These are phyloP conservation scores for Paraglomus brasilianum DNA, from an alignment of 192 early-diverging fungal species.

Conservation along the genomic window DNA sequence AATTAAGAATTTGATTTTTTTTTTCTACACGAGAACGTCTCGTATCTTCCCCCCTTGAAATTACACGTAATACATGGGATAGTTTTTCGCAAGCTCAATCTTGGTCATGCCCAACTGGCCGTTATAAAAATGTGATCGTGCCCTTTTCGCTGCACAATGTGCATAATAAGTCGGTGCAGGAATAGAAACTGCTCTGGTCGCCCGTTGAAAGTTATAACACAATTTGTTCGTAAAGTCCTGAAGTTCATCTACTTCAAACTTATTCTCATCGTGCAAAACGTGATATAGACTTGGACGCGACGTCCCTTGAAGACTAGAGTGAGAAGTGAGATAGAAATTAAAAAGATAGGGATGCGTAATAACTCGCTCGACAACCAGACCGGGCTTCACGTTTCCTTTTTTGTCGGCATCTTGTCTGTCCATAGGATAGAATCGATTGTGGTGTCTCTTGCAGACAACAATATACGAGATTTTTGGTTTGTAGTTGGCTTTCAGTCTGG, in stretches of 20 bases:
- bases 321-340: constrained; percentile 88
- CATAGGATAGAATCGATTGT: constrained; percentile 77
- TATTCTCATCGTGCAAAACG: constrained; percentile 85
- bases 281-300: constrained; percentile 91
- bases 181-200: constrained; percentile 77
- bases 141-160: constrained; percentile 78
- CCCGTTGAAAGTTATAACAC: constrained; percentile 87
- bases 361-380: constrained; percentile 70
- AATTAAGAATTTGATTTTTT: no score
- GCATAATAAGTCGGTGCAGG: constrained; percentile 78
- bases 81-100: background rate
- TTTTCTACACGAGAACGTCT: no score
- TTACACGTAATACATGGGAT: no score
- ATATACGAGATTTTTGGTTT: constrained; percentile 76
- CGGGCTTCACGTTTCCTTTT: constrained; percentile 74
- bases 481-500: constrained; percentile 61
- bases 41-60: no score
- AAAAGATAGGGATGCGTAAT: constrained; percentile 73
- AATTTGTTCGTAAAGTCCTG: constrained; percentile 86
- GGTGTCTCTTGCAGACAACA: constrained; percentile 83
- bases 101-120: constrained; percentile 38
- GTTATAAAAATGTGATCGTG: constrained; percentile 72
- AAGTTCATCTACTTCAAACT: constrained; percentile 73
- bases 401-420: constrained; percentile 57
- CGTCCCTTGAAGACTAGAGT: constrained; percentile 90